Base-by-base conservation (phyloP, 768 basidiomycete species). In the Trametes elegans region DNA sequence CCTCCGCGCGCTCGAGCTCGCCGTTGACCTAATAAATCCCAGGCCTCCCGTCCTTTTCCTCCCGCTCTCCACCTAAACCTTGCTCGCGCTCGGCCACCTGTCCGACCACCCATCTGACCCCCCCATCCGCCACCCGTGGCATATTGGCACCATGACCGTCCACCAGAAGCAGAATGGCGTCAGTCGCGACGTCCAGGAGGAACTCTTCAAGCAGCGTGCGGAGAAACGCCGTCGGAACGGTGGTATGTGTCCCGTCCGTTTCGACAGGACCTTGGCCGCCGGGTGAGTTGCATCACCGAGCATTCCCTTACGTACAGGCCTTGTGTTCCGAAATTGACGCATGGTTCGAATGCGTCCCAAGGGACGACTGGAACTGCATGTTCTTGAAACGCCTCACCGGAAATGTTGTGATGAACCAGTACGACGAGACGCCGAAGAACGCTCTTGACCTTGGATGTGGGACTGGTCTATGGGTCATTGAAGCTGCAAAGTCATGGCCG, bases 381-480 rank as follows among this genome's bases (percentile, higher is more conserved):
- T 85, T 87, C 67, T 69, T 85, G 59, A 70, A 71, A 31, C 76
- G 56, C 66, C 49, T 83, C 74, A 59, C 79, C 65, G 64, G 73
- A 44, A 71, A 76, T 18, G 63, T 85, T 28, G 83, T 87, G 0
- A 73, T 83, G 55, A 77, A 82, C 61, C 70, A 75, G 39, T 84
- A 85, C 46, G 70, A 75, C 7, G 64, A 62, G 0, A 77, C 81
- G 2, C 89, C 87, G 0, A 21, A 64, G 1, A 66, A 71, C 3
- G 73, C 88, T 0, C 78, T 91, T 10, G 87, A 89, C 62, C 69
- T 91, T 8, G 89, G 87, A 0, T 88, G 86, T 63, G 87, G 88
- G 5, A 78, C 74, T 40, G 88, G 88, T 1, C 76, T 77, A 46
- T 91, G 89, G 88, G 78, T 78, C 3, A 74, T 90, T 26, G 81